Evolutionary conservation across 176 grass and related monocot species (phyloP), one percentile per base, ranked within the genome.

Genomic region (Urochloa ruziziensis): DNA sequence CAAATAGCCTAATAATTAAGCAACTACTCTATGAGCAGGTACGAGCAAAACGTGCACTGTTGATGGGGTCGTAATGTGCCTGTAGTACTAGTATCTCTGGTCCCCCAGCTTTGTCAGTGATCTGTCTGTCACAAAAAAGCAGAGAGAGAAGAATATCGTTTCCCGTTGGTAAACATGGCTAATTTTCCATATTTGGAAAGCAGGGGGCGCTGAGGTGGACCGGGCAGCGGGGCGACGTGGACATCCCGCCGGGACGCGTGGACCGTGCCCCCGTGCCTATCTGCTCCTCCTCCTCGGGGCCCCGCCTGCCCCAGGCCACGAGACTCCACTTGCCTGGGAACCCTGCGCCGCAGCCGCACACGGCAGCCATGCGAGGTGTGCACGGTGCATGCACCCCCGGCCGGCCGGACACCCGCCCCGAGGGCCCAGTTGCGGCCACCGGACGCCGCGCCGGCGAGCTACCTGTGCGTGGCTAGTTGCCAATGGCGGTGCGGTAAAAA

Each of bases 181-280:
- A 47, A n/a, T 32, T 79, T 47, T 46, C 76, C 76, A 44, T 19
- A 64, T 79, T 79, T 3, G 76, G 27, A 64, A 79, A 79, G 18
- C 5, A 10, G 4, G 5, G 15, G 17, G 15, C 3, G 21, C 16
- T 65, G 63, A 47, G 44, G 27, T 56, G 76, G 76, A 11, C n/a
- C 9, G 36, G 37, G 35, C 12, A 21, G 73, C 12, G 19, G 47
- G n/a, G 49, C 72, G 49, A 60, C 54, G 75, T 77, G 54, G 35
- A 16, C 65, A 59, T 2, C 2, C 53, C 14, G 2, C 4, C 13
- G 4, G 58, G 75, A 78, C 75, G 75, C 58, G 56, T 62, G 75
- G 54, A 0, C 29, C 27, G 32, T 3, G 30, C 46, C 40, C 25
- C 69, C 40, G n/a, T 44, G 14, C 39, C 66, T 12, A 42, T 40